Percentiles rank a stretch among this genome's conserved stretches.
These are phyloP conservation scores for Mycena latifolia DNA, from an alignment of 768 basidiomycete species.

Conservation along the genomic window DNA sequence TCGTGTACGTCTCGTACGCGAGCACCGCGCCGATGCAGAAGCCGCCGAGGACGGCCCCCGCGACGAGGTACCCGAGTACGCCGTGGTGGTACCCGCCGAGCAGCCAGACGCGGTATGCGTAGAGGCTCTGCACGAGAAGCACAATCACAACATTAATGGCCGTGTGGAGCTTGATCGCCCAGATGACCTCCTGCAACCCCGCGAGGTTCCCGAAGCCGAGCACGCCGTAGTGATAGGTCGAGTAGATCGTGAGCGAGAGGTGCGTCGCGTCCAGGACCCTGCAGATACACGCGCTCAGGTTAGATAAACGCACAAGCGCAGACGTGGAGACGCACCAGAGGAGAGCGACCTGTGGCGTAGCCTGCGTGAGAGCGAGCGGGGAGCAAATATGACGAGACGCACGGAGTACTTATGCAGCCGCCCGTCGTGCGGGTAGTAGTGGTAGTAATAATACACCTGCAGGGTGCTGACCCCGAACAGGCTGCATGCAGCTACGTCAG, in stretches of 20 bases:
- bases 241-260: constrained; percentile 49
- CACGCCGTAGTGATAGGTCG: constrained; percentile 52
- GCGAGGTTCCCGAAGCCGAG: constrained; percentile 48
- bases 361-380: not conserved
- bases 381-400: not conserved
- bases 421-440: constrained; percentile 28
- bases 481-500: constrained; percentile 2
- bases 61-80: constrained; percentile 51
- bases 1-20: constrained; percentile 50
- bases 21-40: constrained; percentile 44
- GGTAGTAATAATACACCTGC: constrained; percentile 34
- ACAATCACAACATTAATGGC: constrained; percentile 59
- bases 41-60: constrained; percentile 50
- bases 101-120: constrained; percentile 60
- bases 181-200: constrained; percentile 43
- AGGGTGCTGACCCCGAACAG: constrained; percentile 32
- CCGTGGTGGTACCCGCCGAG: constrained; percentile 54
- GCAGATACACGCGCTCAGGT: too few species aligned
- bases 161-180: constrained; percentile 56
- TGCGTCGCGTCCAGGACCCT: constrained; percentile 23
- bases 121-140: constrained; percentile 59
- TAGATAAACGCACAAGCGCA: too few species aligned
- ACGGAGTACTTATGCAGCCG: constrained; percentile 27
- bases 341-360: constrained; percentile 10
- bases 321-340: constrained; percentile 7